Percentiles rank a stretch among this genome's conserved stretches.
Conservation (phyloP, 805 yeast species). For the Limtongia smithiae region DNA sequence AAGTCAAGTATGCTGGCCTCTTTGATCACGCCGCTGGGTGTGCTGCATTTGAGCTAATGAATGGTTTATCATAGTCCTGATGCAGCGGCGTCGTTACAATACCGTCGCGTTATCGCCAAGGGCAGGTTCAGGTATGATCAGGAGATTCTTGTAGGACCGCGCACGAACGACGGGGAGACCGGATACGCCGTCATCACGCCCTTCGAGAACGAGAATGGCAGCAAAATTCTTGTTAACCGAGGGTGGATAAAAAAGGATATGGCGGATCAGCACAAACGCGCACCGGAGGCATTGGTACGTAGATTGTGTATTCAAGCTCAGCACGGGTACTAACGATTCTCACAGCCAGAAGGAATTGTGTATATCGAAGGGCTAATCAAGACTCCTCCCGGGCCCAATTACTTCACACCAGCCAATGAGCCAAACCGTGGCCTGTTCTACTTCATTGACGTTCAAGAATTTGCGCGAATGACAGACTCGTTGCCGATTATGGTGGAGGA, state of each 20-base stretch:
- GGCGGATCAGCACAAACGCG: constrained; percentile 55
- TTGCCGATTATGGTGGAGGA: constrained; percentile 76
- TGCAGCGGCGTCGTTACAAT: constrained; percentile 71
- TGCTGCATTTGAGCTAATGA: not conserved
- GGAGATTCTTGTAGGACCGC: constrained; percentile 90
- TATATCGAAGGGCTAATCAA: constrained; percentile 67
- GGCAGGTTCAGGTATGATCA: constrained; percentile 81
- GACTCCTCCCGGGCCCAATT: constrained; percentile 45
- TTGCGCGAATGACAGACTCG: constrained; percentile 65
- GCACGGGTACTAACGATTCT: not conserved
- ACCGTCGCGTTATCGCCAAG: constrained; percentile 66
- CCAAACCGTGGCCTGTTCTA: constrained; percentile 66
- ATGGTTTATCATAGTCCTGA: constrained; percentile 48
- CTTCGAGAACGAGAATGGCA: constrained; percentile 70
- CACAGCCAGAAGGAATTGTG: constrained; percentile 61
- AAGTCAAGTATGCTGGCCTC: constrained; percentile 26
- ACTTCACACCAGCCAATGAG: constrained; percentile 69
- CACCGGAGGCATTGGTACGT: constrained; percentile 51
- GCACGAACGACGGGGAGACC: constrained; percentile 62
- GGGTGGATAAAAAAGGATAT: constrained; percentile 85
- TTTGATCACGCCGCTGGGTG: too few relatives aligned
- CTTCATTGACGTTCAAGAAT: constrained; percentile 74
- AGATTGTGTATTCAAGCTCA: not conserved
- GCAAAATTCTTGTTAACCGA: constrained; percentile 76
- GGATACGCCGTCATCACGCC: constrained; percentile 86